A percentile compares a stretch with the other conserved stretches of the same genome.
These are phyloP conservation scores for Geotrichum klebahnii DNA, from an alignment of 1,139 yeast species.

Conservation along the genomic window DNA sequence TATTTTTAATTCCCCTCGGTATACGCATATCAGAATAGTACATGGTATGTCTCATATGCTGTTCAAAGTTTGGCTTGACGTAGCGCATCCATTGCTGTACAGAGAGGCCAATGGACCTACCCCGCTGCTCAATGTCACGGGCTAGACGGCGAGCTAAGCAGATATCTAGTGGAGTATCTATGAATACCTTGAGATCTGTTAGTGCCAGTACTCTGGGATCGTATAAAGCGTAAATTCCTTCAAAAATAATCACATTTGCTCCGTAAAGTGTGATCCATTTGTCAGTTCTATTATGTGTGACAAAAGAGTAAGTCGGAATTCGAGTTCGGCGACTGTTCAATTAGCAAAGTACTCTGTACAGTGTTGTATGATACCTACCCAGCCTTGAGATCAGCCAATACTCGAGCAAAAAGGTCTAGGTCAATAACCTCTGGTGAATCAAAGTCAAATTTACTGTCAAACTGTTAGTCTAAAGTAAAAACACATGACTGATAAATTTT, in stretches of 20 bases:
- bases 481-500: not conserved
- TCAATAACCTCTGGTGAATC: slow-evolving; percentile 84
- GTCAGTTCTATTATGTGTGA: slow-evolving; percentile 64
- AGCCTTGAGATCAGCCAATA: slow-evolving; percentile 60
- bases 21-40: slow-evolving; percentile 76
- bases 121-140: slow-evolving; percentile 80
- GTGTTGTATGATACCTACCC: slow-evolving; percentile 35
- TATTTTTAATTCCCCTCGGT: slow-evolving; percentile 83
- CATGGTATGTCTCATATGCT: slow-evolving; percentile 73
- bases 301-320: slow-evolving; percentile 84
- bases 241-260: slow-evolving; percentile 86
- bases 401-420: slow-evolving; percentile 61
- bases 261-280: slow-evolving; percentile 79
- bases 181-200: slow-evolving; percentile 84
- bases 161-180: slow-evolving; percentile 88
- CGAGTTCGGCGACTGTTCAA: slow-evolving; percentile 47
- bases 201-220: slow-evolving; percentile 64
- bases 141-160: slow-evolving; percentile 84
- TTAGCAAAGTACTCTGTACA: slow-evolving; percentile 30
- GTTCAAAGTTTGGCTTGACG: slow-evolving; percentile 88
- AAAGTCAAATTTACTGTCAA: slow-evolving; percentile 61
- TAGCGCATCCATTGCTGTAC: slow-evolving; percentile 83
- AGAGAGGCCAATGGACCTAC: slow-evolving; percentile 77
- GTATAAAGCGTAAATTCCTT: slow-evolving; percentile 83
- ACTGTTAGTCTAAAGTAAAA: not conserved